phyloP scores from a whole-genome alignment of 2,329 filamentous ascomycete genomes.

The Fusarium transvaalense region DNA sequence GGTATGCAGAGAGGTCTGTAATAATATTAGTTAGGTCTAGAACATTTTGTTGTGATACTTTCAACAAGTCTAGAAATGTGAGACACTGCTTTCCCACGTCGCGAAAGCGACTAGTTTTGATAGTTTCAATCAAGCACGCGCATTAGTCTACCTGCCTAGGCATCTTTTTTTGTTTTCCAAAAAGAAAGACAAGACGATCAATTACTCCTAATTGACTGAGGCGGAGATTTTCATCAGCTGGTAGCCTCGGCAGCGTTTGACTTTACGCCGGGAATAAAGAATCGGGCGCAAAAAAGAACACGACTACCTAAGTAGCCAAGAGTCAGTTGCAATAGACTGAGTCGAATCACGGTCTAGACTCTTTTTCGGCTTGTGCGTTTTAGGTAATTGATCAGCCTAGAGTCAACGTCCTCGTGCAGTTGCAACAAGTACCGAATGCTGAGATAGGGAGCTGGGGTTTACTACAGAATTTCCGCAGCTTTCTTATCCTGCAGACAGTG shows the following conservation, averaged over 20 bases:
- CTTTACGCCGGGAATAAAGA: slow-evolving; percentile 38
- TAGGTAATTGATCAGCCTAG: slow-evolving; percentile 32
- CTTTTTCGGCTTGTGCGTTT: slow-evolving; percentile 18
- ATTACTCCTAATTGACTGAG: neutral
- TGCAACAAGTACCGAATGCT: slow-evolving; percentile 25
- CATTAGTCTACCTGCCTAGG: no score
- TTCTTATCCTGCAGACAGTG: neutral
- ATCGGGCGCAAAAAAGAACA: slow-evolving; percentile 9
- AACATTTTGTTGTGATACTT: neutral
- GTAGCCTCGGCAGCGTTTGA: slow-evolving; percentile 4
- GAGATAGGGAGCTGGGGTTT: slow-evolving; percentile 11
- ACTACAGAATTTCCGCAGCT: neutral
- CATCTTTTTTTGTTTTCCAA: neutral
- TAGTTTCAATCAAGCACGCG: neutral
- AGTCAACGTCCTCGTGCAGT: slow-evolving; percentile 16
- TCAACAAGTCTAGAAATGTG: neutral
- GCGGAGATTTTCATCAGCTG: slow-evolving; percentile 24
- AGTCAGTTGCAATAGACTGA: slow-evolving; percentile 16
- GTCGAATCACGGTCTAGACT: slow-evolving; percentile 38
- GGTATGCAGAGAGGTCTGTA: neutral
- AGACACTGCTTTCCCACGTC: neutral
- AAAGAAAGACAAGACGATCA: neutral
- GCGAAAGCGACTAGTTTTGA: neutral
- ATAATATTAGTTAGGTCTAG: neutral
- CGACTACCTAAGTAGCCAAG: neutral